A percentile compares a stretch with the other conserved stretches of the same genome.
phyloP scores from a whole-genome alignment of 106 monocot genomes.

The Gastrodia elata region DNA sequence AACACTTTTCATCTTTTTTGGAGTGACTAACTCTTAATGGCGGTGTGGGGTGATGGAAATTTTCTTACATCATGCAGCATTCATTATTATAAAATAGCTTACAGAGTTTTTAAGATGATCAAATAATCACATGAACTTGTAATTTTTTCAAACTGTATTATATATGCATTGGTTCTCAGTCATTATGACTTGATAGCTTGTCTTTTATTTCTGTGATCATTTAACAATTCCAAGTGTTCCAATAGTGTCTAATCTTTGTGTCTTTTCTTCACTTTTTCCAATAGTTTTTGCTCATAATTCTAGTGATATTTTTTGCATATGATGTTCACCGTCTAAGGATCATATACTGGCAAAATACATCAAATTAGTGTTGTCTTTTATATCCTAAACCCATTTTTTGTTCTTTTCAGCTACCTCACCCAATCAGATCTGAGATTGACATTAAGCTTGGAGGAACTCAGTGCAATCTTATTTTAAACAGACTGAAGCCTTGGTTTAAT shows the following conservation, averaged over 20 bases:
- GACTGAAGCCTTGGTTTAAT: slow-evolving; percentile 53
- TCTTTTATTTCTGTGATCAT: slow-evolving; percentile 1
- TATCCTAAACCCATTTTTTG: not conserved
- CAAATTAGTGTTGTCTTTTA: not conserved
- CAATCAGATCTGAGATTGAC: slow-evolving; percentile 76
- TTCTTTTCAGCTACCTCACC: slow-evolving; percentile 37
- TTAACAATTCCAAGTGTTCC: not conserved
- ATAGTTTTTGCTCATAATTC: not conserved
- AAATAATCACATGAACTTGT: not conserved
- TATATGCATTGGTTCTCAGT: not conserved
- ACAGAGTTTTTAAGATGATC: not conserved
- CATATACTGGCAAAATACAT: too few species aligned
- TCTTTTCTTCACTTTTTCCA: not conserved
- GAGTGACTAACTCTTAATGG: not conserved
- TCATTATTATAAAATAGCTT: not conserved
- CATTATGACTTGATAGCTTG: not conserved
- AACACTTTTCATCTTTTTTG: not conserved
- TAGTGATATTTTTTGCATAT: not conserved
- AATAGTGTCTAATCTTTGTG: not conserved
- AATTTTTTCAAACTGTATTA: not conserved
- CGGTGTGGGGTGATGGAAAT: not conserved
- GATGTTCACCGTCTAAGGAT: not conserved
- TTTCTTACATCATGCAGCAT: not conserved
- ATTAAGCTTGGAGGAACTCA: slow-evolving; percentile 84
- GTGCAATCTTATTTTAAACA: slow-evolving; percentile 63